A percentile compares a stretch with the other conserved stretches of the same genome.
phyloP scores from a whole-genome alignment of 306 rosid genomes.

The Cercis canadensis region DNA sequence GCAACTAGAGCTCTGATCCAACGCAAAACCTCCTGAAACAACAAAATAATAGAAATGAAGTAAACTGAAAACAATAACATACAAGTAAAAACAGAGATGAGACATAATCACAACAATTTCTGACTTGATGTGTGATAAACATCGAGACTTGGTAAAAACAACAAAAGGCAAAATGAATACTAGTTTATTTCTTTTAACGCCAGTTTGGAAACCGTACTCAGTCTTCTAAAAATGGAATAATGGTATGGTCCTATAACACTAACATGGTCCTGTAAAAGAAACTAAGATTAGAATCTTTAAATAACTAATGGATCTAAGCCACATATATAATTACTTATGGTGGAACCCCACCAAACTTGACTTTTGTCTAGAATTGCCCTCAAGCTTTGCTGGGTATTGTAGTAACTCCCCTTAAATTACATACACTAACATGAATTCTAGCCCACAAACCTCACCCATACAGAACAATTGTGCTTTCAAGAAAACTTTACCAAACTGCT shows the following conservation, averaged over 20 bases:
- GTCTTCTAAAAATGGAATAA: background rate
- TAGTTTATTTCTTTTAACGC: background rate
- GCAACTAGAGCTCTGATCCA: conserved; percentile 92
- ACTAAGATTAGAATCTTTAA: no score
- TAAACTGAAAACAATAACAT: conserved; percentile 1
- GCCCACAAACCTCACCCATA: background rate
- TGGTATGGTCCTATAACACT: background rate
- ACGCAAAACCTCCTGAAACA: conserved; percentile 90
- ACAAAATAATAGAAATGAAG: conserved; percentile 28
- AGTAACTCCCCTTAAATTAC: background rate
- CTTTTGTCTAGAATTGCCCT: background rate
- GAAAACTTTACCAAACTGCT: background rate
- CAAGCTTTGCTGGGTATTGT: background rate
- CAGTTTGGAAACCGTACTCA: background rate
- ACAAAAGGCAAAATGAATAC: background rate
- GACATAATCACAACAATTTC: conserved; percentile 10
- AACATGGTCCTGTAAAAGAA: no score
- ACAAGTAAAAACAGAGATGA: conserved; percentile 2
- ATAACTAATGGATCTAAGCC: background rate
- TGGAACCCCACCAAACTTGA: background rate
- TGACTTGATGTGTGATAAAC: background rate
- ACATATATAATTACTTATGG: background rate
- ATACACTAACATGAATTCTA: background rate
- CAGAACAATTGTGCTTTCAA: background rate
- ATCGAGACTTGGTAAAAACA: background rate